Evolutionary conservation across 2,329 filamentous ascomycete genomes (phyloP), one percentile per base, ranked within the genome.

Genomic region (Clonostachys rosea): DNA sequence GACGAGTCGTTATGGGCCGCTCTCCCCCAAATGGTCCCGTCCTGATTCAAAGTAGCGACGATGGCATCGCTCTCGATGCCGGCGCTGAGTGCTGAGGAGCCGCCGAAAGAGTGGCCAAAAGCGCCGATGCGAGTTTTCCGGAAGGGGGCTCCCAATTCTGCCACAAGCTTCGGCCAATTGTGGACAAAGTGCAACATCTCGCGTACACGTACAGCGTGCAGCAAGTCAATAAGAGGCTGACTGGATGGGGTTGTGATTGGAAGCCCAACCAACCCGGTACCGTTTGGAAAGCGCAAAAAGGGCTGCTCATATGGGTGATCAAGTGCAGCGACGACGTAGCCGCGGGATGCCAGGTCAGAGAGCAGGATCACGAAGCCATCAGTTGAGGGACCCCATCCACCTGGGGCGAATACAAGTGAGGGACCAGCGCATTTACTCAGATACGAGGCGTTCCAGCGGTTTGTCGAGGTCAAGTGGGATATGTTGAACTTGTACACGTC

Each of bases 281-380:
- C 58, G 18, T 62, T 60, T 4, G 59, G 58, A 7, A 50, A 61
- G 6, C 52, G 50, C 14, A 62, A 34, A 45, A 57, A 61, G 0
- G 59, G 57, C 47, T 61, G 59, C 48, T 61, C 57, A 12, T 52
- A 59, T 3, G 56, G 51, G 34, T 62, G 59, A 20, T 62, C 59
- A 14, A 60, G 40, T 11, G 55, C 58, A 17, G 57, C 51, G 12
- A 62, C 50, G 10, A 49, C 49, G 42, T 60, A 62, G 5, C 59
- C 59, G 42, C 56, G 40, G 6, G 52, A 54, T 1, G 47, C 52
- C 7, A 56, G 48, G 5, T 52, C 50, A 13, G 51, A 48, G 11
- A 50, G 42, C 5, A 42, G 17, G 17, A 52, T 52, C 18, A 40
- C 46, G 46, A 36, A 50, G 30, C 45, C 51, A 42, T 50, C 44